Evolutionary conservation across 805 yeast species (phyloP), one percentile per base, ranked within the genome.

Genomic region (Osmozyma mogii): DNA sequence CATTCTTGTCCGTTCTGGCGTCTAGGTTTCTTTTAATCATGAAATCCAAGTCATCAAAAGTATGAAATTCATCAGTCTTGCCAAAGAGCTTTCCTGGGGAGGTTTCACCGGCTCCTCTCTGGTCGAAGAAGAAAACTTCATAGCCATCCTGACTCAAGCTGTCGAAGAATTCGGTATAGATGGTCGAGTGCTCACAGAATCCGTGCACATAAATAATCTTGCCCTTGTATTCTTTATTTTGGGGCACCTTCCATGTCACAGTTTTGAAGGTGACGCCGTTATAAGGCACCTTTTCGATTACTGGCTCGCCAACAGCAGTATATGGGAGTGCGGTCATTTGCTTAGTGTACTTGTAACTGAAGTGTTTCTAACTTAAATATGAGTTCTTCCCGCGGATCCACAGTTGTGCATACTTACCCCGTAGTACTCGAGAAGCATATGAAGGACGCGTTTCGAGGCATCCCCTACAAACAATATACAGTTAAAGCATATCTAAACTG

Each of bases 71-170:
- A 44, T 72, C 61, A 1, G 84, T 72, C 15, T 52, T 49, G 7
- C 88, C 89, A 26, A 63, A 58, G 5, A 54, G 46, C 18, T 66
- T 62, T 15, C 74, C 75, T 1, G 70, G 66, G 1, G 75, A 65
- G 0, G 88, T 79, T 30, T 58, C 65, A 3, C 88, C 88, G 6
- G 84, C 72, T 1, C 92, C 94, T 47, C 88, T 61, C 52, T 81
- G 89, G 49, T 77, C 85, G 50, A 72, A 83, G 45, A 71, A 70
- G 48, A 76, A 79, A 0, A 70, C 61, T 43, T 81, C 87, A 47
- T 68, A 78, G 0, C 89, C 88, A 13, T 40, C 35, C 14, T 46
- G 44, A 2, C 70, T 56, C 32, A 80, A 48, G 4, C 59, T 55
- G 42, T 82, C 87, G 47, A 71, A 68, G 17, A 70, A 44, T 29